A percentile compares a stretch with the other conserved stretches of the same genome.
Evolutionary conservation across 2,329 filamentous ascomycete genomes (phyloP).

Genomic region (Talaromyces verruculosus): DNA sequence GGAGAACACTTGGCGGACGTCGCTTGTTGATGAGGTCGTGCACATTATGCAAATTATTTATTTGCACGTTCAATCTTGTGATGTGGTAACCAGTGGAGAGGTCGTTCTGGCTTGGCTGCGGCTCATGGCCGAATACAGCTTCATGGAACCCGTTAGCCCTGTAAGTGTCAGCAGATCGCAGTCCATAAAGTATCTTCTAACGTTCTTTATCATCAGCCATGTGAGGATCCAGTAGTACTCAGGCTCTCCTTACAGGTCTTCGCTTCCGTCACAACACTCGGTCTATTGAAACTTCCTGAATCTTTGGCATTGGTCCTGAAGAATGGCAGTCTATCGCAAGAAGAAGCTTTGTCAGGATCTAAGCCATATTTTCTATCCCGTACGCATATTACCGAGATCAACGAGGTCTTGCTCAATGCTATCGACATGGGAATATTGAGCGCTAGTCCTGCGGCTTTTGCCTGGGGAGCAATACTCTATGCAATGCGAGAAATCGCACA

Average conservation of each 20-base stretch:
- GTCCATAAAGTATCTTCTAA: constrained; percentile 21
- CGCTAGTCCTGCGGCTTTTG: constrained; percentile 72
- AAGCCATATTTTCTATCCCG: constrained; percentile 68
- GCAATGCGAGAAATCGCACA: constrained; percentile 65
- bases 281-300: constrained; percentile 68
- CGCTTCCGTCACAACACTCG: constrained; percentile 67
- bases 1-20: constrained; percentile 63
- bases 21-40: constrained; percentile 66
- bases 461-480: constrained; percentile 77
- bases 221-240: constrained; percentile 40
- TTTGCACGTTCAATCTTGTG: constrained; percentile 63
- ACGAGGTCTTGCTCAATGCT: constrained; percentile 66
- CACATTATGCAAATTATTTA: constrained; percentile 74
- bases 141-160: constrained; percentile 64
- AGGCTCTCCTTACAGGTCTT: constrained; percentile 66
- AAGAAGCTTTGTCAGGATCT: constrained; percentile 37
- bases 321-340: constrained; percentile 24
- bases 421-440: constrained; percentile 58
- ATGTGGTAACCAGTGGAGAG: constrained; percentile 58
- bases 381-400: constrained; percentile 69
- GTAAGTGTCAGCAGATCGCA: constrained; percentile 45
- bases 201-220: constrained; percentile 34
- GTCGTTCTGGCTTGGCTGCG: constrained; percentile 70
- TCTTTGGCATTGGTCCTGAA: constrained; percentile 55
- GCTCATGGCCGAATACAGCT: constrained; percentile 67